Evolutionary conservation across 129 eudicot genomes (phyloP), one percentile per base, ranked within the genome.

Genomic region (Scalesia atractyloides): DNA sequence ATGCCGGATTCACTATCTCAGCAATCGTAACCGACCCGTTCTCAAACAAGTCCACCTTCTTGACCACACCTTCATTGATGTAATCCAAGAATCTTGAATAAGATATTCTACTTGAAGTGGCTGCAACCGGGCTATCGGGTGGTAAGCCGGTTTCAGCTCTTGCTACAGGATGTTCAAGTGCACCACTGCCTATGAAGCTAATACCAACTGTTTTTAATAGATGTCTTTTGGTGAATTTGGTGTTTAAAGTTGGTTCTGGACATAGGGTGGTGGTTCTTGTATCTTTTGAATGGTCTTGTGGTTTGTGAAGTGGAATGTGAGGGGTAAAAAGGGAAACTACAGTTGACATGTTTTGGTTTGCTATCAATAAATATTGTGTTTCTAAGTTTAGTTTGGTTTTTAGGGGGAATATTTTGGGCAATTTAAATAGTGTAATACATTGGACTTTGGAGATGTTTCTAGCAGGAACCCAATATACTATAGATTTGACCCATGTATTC

Each of bases 21-120:
- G 75, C 92, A 44, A 91, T 84, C 6, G 95, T 92, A 15, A 75
- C 82, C 0, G 81, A 74, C 52, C 91, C 95, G 11, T 88, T 91
- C 58, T 88, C 83, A 52, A 83, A 87, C 67, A 91, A 76, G 75
- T 91, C 95, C 54, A 91, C 95, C 39, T 85, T 91, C 77, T 57
- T 87, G 60, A 91, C 95, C 60, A 49, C 84, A 48, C 87, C 95
- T 82, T 82, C 85, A 64, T 88, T 74, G 20, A 91, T 69, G 79
- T 91, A 91, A 69, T 91, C 86, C 79, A 91, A 67, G 68, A 91
- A 88, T 80, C 95, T 91, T 12, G 95, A 87, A 64, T 91, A 91
- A 5, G 97, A 91, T 66, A 91, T 48, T 54, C 91, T 76, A 64
- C 82, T 88, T 18, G 95, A 85, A 80, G 86, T n/a, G 6, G 79